These are phyloP conservation scores for Vanrija sp. DNA, from an alignment of 1,284 basidiomycete species.

Conservation along the genomic window DNA sequence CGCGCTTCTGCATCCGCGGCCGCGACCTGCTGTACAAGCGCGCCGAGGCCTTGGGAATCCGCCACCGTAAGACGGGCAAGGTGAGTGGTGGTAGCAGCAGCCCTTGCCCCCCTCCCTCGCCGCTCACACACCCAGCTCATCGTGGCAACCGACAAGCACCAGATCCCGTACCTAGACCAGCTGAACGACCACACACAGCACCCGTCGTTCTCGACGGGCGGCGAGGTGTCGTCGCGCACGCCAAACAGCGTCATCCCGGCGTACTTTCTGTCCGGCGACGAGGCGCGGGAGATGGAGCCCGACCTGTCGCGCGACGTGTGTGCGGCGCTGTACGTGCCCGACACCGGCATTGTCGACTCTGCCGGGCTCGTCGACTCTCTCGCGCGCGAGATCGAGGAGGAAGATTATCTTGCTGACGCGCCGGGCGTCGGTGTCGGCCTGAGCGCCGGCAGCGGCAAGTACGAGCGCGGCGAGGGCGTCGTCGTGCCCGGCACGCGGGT, in stretches of 20 bases:
- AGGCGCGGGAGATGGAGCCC: conserved; percentile 75
- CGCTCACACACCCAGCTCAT: conserved; percentile 55
- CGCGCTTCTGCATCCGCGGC: conserved; percentile 79
- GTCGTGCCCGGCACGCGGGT: conserved; percentile 78
- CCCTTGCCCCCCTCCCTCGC: neutral
- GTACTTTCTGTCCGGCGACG: conserved; percentile 64
- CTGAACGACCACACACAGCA: conserved; percentile 63
- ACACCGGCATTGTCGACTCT: conserved; percentile 88
- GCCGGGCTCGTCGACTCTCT: conserved; percentile 75
- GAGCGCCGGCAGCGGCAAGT: conserved; percentile 9
- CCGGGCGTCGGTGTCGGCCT: conserved; percentile 46
- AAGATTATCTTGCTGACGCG: conserved; percentile 25
- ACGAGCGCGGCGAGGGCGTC: conserved; percentile 55
- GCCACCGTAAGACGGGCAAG: conserved; percentile 74
- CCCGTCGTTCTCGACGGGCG: conserved; percentile 26
- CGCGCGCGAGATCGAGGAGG: conserved; percentile 64
- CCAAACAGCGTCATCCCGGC: conserved; percentile 57
- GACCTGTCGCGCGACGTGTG: conserved; percentile 67
- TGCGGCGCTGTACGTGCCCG: conserved; percentile 73
- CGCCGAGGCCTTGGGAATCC: conserved; percentile 65
- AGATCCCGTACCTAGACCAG: conserved; percentile 65
- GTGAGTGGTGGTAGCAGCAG: conserved; percentile 21
- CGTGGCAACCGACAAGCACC: conserved; percentile 62
- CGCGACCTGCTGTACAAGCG: conserved; percentile 77
- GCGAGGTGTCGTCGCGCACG: neutral